Evolutionary conservation across 2,329 filamentous ascomycete species (phyloP).

Genomic region (Microcera coccophila): DNA sequence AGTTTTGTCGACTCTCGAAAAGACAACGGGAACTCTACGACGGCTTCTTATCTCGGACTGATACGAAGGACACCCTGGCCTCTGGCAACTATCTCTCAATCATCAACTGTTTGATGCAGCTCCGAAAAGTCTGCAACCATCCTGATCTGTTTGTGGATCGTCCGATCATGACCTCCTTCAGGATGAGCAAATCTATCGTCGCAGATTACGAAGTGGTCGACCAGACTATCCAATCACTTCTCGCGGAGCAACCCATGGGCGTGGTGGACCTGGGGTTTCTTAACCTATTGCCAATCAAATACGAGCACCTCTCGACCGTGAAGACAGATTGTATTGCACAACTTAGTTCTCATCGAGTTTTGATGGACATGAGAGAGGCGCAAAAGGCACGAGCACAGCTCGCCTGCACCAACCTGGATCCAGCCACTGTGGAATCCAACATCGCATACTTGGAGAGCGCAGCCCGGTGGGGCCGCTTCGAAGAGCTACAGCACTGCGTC

Average conservation of each 20-base stretch:
- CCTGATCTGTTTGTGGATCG: slow-evolving; percentile 95
- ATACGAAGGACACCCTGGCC: slow-evolving; percentile 82
- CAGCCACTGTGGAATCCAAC: slow-evolving; percentile 64
- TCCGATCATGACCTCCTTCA: slow-evolving; percentile 94
- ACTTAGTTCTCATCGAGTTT: slow-evolving; percentile 64
- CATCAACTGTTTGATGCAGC: slow-evolving; percentile 96
- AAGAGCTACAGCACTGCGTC: slow-evolving; percentile 75
- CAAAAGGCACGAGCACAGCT: slow-evolving; percentile 62
- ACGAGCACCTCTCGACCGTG: slow-evolving; percentile 60
- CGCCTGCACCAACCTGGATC: slow-evolving; percentile 54
- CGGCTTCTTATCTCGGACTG: slow-evolving; percentile 85
- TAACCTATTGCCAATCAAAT: slow-evolving; percentile 69
- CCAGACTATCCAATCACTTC: slow-evolving; percentile 62
- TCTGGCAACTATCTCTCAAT: slow-evolving; percentile 97
- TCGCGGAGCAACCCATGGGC: slow-evolving; percentile 59
- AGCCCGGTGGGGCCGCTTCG: slow-evolving; percentile 64
- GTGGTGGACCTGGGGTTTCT: slow-evolving; percentile 70
- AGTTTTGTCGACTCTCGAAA: slow-evolving; percentile 92
- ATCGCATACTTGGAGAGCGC: slow-evolving; percentile 70
- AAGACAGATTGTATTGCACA: slow-evolving; percentile 56
- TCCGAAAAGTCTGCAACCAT: slow-evolving; percentile 97
- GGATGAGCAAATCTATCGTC: slow-evolving; percentile 75
- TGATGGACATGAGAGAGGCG: slow-evolving; percentile 68
- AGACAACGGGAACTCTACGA: slow-evolving; percentile 94
- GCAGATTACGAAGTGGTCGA: slow-evolving; percentile 73